Evolutionary conservation across 306 rosid genomes (phyloP).

Genomic region (Lathyrus tuberosus): DNA sequence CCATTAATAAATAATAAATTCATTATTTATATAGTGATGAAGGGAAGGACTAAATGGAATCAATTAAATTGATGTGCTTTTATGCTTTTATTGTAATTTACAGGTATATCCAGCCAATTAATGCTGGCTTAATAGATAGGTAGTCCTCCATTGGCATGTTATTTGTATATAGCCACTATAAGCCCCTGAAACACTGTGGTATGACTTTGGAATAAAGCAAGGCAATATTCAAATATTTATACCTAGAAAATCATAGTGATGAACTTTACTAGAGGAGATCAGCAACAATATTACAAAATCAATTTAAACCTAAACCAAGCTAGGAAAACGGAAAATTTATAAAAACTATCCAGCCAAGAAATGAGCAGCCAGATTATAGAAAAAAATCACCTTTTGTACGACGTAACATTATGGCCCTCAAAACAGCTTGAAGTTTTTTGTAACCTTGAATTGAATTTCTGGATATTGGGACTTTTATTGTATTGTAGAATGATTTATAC

Average conservation of each 20-base stretch:
- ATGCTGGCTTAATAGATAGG: not conserved
- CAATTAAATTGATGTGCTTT: not conserved
- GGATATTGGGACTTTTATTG: slow-evolving; percentile 91
- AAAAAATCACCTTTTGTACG: slow-evolving; percentile 85
- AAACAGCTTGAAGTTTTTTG: slow-evolving; percentile 96
- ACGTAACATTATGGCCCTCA: slow-evolving; percentile 98
- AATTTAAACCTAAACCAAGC: slow-evolving; percentile 21
- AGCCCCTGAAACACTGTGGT: not conserved
- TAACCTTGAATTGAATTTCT: slow-evolving; percentile 83
- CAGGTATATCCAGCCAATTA: not conserved
- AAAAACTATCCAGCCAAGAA: slow-evolving; percentile 15
- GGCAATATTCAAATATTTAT: too few species aligned
- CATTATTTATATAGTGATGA: not conserved
- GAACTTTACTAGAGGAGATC: slow-evolving; percentile 17
- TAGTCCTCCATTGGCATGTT: not conserved
- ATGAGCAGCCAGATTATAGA: slow-evolving; percentile 23
- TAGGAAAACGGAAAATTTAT: not conserved
- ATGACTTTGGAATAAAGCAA: not conserved
- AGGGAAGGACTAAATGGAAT: slow-evolving; percentile 13
- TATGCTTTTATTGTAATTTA: slow-evolving; percentile 1
- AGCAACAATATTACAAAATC: slow-evolving; percentile 24
- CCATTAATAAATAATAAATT: not conserved
- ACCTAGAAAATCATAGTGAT: not conserved
- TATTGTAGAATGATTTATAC: slow-evolving; percentile 79
- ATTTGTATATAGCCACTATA: not conserved